Evolutionary conservation across 1,139 yeast species (phyloP).

Genomic region (Arxiozyma slooffiae): DNA sequence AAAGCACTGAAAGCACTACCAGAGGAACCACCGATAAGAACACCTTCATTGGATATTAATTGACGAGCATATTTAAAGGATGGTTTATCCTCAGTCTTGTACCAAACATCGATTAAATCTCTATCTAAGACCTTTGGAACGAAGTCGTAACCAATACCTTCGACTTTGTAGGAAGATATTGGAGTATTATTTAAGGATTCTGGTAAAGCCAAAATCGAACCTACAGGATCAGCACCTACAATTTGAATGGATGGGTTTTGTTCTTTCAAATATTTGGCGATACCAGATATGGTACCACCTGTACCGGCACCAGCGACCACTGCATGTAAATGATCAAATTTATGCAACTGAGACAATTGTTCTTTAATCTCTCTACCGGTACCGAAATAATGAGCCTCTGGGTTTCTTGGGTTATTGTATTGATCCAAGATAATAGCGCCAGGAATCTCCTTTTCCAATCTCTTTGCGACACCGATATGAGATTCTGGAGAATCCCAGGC

Average conservation of each 20-base stretch:
- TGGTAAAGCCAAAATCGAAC: conserved; percentile 77
- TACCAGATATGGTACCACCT: conserved; percentile 85
- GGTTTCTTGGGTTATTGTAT: conserved; percentile 70
- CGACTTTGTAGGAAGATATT: conserved; percentile 62
- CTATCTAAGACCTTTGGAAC: conserved; percentile 74
- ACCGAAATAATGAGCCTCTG: conserved; percentile 74
- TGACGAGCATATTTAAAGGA: conserved; percentile 76
- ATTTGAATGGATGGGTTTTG: conserved; percentile 53
- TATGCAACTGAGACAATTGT: conserved; percentile 36
- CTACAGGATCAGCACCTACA: conserved; percentile 80
- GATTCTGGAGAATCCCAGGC: conserved; percentile 92
- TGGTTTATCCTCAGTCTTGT: conserved; percentile 77
- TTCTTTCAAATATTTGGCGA: conserved; percentile 66
- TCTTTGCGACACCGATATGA: conserved; percentile 80
- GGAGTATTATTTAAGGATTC: conserved; percentile 55
- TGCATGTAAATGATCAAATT: conserved; percentile 61
- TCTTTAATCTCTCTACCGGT: conserved; percentile 84
- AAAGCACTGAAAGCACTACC: conserved; percentile 83
- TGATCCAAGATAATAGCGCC: conserved; percentile 81
- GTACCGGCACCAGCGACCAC: conserved; percentile 90
- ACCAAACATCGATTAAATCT: conserved; percentile 62
- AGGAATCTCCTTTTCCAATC: conserved; percentile 74
- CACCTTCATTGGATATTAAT: conserved; percentile 77
- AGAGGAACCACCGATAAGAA: conserved; percentile 80
- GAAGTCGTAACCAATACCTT: conserved; percentile 88